Evolutionary conservation across 139 green algal genomes (phyloP), one percentile per base, ranked within the genome.

Genomic region (Picochlorum sp.): DNA sequence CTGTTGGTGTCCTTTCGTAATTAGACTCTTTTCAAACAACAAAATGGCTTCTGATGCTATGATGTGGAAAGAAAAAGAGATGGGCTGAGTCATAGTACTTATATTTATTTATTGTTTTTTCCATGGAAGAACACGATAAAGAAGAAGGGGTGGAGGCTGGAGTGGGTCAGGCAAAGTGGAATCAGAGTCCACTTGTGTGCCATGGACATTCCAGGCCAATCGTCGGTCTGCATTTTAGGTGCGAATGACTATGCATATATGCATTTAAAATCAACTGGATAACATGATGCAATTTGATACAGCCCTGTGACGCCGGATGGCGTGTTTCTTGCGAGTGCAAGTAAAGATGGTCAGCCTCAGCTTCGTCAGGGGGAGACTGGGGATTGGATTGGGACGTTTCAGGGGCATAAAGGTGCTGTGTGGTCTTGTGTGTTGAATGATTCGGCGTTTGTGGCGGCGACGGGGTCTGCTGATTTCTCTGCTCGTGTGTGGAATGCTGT

Each of bases 301-400:
- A 96, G 85, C 56, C 75, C 83, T 23, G 75, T 92, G 10, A 99
- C 94, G 2, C 85, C 88, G 1, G 94, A 99, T 66, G 94, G 94
- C 49, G 89, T 89, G 49, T 99, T 98, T 69, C 66, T 99, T 38
- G 86, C 94, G 10, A 91, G 75, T 63, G 91, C 94, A 5, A 88
- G 75, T 69, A 99, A 99, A 77, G 94, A 99, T 83, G 91, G 91
- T 4, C 84, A 92, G 66, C 91, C 94, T 5, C 98, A 98, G 94
- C 81, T 99, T 37, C 82, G 94, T 2, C 87, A 96, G 62, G 94
- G 90, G 15, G 79, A 85, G 44, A 96, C 84, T 9, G 94, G 94
- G 4, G 94, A 99, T 72, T 99, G 94, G 94, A 91, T 98, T 18
- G 94, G 94, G 4, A 99, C 94, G 0, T 99, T 99, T 58, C 74